phyloP scores from a whole-genome alignment of 208 protist species.

The Acanthamoeba lugdunensis region DNA sequence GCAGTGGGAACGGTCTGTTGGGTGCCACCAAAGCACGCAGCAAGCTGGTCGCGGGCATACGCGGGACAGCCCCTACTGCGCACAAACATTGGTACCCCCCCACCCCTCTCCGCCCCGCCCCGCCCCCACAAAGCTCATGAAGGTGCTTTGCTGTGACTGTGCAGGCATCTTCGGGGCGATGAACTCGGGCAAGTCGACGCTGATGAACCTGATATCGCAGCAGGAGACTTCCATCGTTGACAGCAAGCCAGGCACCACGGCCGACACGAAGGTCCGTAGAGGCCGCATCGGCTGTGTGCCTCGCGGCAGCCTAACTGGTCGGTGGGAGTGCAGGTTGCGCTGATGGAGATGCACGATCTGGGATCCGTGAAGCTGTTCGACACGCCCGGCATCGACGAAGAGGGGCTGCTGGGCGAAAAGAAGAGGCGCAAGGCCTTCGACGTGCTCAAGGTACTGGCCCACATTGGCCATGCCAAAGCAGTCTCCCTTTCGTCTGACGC shows the following conservation, averaged over 20 bases:
- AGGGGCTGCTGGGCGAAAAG: conserved; percentile 79
- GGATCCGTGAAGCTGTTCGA: conserved; percentile 85
- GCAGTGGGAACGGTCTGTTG: too few species aligned
- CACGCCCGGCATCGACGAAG: conserved; percentile 84
- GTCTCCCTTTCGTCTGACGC: neutral
- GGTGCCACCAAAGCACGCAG: too few species aligned
- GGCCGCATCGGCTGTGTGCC: neutral
- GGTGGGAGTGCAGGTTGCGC: conserved; percentile 56
- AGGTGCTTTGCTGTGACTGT: too few species aligned
- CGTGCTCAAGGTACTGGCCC: neutral
- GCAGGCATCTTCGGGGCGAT: conserved; percentile 77
- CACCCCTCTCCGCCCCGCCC: too few species aligned
- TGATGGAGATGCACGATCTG: conserved; percentile 85
- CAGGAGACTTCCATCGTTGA: conserved; percentile 85
- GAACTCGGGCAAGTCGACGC: conserved; percentile 85
- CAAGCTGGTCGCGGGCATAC: too few species aligned
- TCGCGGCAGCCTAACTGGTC: neutral
- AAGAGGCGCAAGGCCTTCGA: conserved; percentile 80
- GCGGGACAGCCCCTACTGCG: too few species aligned
- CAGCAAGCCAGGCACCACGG: conserved; percentile 84
- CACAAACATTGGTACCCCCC: neutral
- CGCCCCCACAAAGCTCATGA: too few species aligned
- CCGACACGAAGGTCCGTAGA: conserved; percentile 79
- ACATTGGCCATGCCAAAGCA: neutral
- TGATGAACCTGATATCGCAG: conserved; percentile 85